Base-by-base conservation (phyloP, 495 filamentous ascomycete genomes). In the Amniculicola lignicola region DNA sequence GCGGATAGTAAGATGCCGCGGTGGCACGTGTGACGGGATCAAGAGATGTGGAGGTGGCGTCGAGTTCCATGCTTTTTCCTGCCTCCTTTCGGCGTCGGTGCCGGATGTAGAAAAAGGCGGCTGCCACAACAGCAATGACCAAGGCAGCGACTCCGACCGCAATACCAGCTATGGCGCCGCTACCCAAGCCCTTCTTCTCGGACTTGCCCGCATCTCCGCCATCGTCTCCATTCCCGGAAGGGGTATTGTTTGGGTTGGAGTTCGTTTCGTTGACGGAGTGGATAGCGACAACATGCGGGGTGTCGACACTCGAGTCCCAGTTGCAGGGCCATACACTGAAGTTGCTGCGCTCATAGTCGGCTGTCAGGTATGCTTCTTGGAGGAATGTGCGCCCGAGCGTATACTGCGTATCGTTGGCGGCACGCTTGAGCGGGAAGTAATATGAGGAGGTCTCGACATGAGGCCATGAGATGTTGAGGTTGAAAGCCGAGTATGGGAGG, bases 251-350 rank as follows among this genome's bases (percentile, higher is more conserved):
- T 2, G 66, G 59, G 40, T 47, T 54, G 3, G 44, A 31, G 0
- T n/a, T n/a, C n/a, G 33, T 50, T 5, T 44, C 57, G 25, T 57
- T 51, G n/a, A 53, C 28, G 21, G 45, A 47, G 4, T 72, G 72
- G 46, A 85, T 82, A 14, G 68, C 60, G 46, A 79, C 63, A 29
- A 87, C 67, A 27, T 74, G 79, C 75, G 21, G 43, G 15, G 4
- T 70, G 66, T 21, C 76, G 72, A 43, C 70, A 73, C 49, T 78
- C 73, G 18, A 87, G 69, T 18, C 85, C 82, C 56, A 90, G 86
- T 66, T 88, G 24, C 62, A 60, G 23, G 74, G 72, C 4, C 69
- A 73, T 0, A 80, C 67, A 44, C 74, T 74, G 58, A 78, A 77
- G 1, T 67, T 70, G 14, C 57, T 51, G 15, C 69, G 68, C 23